phyloP scores from a whole-genome alignment of 768 basidiomycete species.

The Mycena crocata region DNA sequence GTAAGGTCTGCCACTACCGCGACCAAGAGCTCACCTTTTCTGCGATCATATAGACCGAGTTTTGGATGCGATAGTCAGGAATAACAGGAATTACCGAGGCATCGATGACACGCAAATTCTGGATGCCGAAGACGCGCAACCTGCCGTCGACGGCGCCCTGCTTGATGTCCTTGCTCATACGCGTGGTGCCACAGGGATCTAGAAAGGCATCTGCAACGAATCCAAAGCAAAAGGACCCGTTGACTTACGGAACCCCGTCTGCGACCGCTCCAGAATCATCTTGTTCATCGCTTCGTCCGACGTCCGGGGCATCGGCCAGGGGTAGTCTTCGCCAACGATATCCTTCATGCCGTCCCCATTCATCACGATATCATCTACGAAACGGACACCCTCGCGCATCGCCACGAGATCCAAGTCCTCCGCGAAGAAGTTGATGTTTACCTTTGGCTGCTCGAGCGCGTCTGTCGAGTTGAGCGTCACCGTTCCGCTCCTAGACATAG shows the following conservation, averaged over 20 bases:
- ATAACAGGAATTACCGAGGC: slow-evolving; percentile 29
- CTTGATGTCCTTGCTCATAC: slow-evolving; percentile 24
- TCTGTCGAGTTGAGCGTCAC: slow-evolving; percentile 29
- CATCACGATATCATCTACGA: slow-evolving; percentile 25
- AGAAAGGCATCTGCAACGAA: neutral
- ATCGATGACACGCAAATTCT: slow-evolving; percentile 28
- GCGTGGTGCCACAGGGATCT: slow-evolving; percentile 28
- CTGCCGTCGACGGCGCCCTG: slow-evolving; percentile 25
- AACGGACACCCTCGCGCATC: slow-evolving; percentile 26
- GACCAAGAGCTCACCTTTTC: slow-evolving; percentile 15
- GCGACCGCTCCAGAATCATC: slow-evolving; percentile 32
- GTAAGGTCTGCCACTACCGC: neutral
- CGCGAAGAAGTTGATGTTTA: slow-evolving; percentile 28
- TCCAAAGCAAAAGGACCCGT: neutral
- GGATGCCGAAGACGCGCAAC: slow-evolving; percentile 24
- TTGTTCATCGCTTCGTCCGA: slow-evolving; percentile 30
- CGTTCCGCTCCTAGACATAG: slow-evolving; percentile 25
- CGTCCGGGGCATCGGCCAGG: slow-evolving; percentile 25
- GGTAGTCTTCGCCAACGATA: slow-evolving; percentile 28
- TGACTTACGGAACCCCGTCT: slow-evolving; percentile 28
- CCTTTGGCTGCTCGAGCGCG: slow-evolving; percentile 24
- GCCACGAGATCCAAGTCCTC: slow-evolving; percentile 23
- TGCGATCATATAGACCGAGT: slow-evolving; percentile 21
- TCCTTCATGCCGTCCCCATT: slow-evolving; percentile 28
- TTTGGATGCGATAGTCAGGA: slow-evolving; percentile 28